A percentile compares a stretch with the other conserved stretches of the same genome.
Conservation (phyloP, 192 early-diverging fungal species). For the Glomus cerebriforme region DNA sequence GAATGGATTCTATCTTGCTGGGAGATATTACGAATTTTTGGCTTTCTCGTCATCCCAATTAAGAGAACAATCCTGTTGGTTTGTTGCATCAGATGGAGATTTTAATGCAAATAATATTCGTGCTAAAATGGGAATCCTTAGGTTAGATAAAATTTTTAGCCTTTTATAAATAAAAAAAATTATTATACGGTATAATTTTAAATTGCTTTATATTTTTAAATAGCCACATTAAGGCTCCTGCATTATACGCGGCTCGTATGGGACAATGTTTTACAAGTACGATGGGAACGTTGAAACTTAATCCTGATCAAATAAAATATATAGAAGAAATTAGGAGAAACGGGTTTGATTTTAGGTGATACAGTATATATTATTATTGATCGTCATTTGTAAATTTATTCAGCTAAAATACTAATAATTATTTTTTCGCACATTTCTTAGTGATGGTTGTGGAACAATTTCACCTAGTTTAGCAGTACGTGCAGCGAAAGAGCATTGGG, state of each 20-base stretch:
- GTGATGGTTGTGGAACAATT: slow-evolving; percentile 75
- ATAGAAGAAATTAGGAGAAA: slow-evolving; percentile 63
- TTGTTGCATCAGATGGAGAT: slow-evolving; percentile 27
- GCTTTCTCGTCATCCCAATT: slow-evolving; percentile 66
- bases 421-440: slow-evolving; percentile 44
- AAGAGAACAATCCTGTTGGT: slow-evolving; percentile 71
- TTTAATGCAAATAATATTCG: slow-evolving; percentile 62
- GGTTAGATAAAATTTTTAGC: not conserved
- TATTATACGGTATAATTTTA: no score
- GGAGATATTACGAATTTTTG: slow-evolving; percentile 58
- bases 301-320: slow-evolving; percentile 36
- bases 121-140: slow-evolving; percentile 72
- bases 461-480: slow-evolving; percentile 49
- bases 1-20: slow-evolving; percentile 56
- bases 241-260: slow-evolving; percentile 68
- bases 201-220: no score
- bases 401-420: not conserved
- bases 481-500: slow-evolving; percentile 17
- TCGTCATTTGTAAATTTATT: not conserved
- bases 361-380: not conserved
- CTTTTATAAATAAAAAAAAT: not conserved
- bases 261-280: slow-evolving; percentile 78
- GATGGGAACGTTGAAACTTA: slow-evolving; percentile 45
- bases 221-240: slow-evolving; percentile 49
- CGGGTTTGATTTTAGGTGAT: slow-evolving; percentile 35